A percentile compares a stretch with the other conserved stretches of the same genome.
Evolutionary conservation across 192 early-diverging fungal genomes (phyloP).

Genomic region (Rhizophagus prolifer): DNA sequence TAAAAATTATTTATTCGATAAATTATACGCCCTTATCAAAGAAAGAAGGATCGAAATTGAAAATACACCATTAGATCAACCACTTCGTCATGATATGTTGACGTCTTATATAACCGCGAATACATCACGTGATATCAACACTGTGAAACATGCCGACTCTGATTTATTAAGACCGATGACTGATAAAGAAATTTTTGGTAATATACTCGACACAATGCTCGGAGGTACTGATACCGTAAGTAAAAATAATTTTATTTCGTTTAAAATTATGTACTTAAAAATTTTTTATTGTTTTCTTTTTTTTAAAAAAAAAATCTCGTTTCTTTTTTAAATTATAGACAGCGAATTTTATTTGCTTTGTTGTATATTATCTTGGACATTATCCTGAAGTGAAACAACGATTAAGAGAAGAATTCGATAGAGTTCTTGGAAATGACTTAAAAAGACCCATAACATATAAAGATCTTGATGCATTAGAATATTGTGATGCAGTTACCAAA

Average conservation of each 20-base stretch:
- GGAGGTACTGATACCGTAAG: constrained; percentile 12
- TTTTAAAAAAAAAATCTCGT: neutral
- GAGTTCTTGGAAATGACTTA: neutral
- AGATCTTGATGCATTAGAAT: constrained; percentile 1
- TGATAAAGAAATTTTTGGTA: constrained; percentile 9
- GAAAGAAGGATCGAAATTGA: constrained; percentile 8
- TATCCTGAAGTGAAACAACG: constrained; percentile 4
- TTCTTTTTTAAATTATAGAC: constrained; percentile 5
- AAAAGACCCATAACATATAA: neutral
- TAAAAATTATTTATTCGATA: neutral
- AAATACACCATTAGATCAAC: neutral
- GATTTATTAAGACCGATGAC: neutral
- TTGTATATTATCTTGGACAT: neutral
- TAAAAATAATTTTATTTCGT: neutral
- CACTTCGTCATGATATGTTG: neutral
- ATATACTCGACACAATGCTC: neutral
- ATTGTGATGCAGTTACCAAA: constrained; percentile 12
- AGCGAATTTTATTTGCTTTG: neutral
- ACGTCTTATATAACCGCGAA: neutral
- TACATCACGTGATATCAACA: neutral
- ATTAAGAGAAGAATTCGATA: neutral
- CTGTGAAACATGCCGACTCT: neutral
- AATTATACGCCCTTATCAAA: neutral
- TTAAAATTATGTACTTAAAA: neutral
- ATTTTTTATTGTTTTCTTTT: neutral